A percentile compares a stretch with the other conserved stretches of the same genome.
Conservation (phyloP, 2,329 filamentous ascomycete species). For the Colletotrichum neosansevieriae region DNA sequence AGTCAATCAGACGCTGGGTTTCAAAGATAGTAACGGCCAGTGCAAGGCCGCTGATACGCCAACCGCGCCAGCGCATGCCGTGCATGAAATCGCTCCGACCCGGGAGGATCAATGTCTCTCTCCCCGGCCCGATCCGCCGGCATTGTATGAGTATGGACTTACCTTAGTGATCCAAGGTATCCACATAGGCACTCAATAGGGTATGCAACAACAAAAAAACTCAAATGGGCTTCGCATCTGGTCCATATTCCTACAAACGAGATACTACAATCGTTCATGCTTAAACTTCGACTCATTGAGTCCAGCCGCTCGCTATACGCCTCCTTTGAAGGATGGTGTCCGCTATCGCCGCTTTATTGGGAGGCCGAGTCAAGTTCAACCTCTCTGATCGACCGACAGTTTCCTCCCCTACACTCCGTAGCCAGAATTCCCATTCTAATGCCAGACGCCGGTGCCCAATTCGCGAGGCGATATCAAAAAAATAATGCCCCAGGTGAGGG, state of each 20-base stretch:
- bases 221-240: not conserved
- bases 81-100: not conserved
- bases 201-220: no score
- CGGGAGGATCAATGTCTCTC: not conserved
- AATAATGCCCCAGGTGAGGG: constrained; percentile 25
- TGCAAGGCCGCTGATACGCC: not conserved
- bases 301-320: constrained; percentile 16
- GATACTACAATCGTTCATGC: constrained; percentile 30
- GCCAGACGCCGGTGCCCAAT: constrained; percentile 13
- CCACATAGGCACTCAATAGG: no score
- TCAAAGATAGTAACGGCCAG: not conserved
- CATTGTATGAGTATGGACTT: no score
- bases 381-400: not conserved
- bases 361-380: not conserved
- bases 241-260: constrained; percentile 40
- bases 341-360: constrained; percentile 8
- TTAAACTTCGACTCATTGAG: constrained; percentile 6
- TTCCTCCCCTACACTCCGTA: not conserved
- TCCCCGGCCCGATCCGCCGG: no score
- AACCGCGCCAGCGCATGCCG: not conserved
- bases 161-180: no score
- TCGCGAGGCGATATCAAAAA: constrained; percentile 1
- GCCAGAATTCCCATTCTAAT: constrained; percentile 24
- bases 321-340: not conserved
- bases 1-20: no score